These are phyloP conservation scores for Physcia stellaris DNA, from an alignment of 495 filamentous ascomycete genomes.

Conservation along the genomic window DNA sequence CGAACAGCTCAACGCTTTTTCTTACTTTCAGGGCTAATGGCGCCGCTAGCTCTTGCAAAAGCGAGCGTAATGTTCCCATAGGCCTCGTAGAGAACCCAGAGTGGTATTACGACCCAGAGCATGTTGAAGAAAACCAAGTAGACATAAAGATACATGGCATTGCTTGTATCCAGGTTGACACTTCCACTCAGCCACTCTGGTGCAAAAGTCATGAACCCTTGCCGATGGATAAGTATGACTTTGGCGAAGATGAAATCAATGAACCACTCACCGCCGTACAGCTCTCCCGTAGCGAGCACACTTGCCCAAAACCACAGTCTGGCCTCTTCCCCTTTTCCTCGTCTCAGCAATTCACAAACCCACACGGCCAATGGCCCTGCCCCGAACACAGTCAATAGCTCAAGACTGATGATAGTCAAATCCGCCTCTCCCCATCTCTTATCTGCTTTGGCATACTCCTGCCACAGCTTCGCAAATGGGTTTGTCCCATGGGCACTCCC, in stretches of 20 bases:
- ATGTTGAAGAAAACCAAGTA: constrained; percentile 88
- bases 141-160: constrained; percentile 77
- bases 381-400: constrained; percentile 71
- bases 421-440: constrained; percentile 69
- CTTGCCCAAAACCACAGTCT: constrained; percentile 54
- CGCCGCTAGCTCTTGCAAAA: background rate
- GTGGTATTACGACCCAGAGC: constrained; percentile 57
- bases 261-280: constrained; percentile 60
- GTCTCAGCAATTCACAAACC: constrained; percentile 50
- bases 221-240: constrained; percentile 1
- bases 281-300: constrained; percentile 76
- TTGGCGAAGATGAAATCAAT: constrained; percentile 1
- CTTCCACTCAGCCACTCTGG: constrained; percentile 82
- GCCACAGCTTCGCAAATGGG: constrained; percentile 64
- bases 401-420: constrained; percentile 63
- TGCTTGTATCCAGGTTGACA: constrained; percentile 61
- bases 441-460: constrained; percentile 87
- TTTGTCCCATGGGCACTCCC: constrained; percentile 55
- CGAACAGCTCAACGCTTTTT: no score
- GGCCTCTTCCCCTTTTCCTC: constrained; percentile 21
- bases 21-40: no score
- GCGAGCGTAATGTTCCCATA: background rate
- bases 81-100: constrained; percentile 2
- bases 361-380: constrained; percentile 60
- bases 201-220: constrained; percentile 87